Percentiles rank a stretch among this genome's conserved stretches.
These are phyloP conservation scores for Mortierella sp. DNA, from an alignment of 371 early-diverging fungal species.

Conservation along the genomic window DNA sequence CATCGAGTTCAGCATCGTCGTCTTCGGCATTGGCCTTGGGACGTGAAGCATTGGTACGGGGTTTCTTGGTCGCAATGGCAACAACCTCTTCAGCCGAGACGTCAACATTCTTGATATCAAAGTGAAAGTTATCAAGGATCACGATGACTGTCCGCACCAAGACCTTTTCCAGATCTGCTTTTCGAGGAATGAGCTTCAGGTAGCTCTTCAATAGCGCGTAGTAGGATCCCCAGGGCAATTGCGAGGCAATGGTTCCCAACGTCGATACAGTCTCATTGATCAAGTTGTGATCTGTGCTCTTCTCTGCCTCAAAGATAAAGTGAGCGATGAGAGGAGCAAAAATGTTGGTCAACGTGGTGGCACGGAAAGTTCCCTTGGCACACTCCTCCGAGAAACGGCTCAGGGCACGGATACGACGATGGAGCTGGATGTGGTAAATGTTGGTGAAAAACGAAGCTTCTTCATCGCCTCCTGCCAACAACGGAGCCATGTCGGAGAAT, in stretches of 20 bases:
- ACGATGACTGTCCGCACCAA: conserved; percentile 82
- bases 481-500: conserved; percentile 73
- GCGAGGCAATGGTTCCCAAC: conserved; percentile 72
- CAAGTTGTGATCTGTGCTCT: conserved; percentile 74
- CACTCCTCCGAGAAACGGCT: conserved; percentile 74
- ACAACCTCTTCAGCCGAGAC: conserved; percentile 50
- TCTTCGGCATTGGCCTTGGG: conserved; percentile 16
- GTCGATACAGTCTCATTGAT: conserved; percentile 83
- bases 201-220: conserved; percentile 78
- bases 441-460: conserved; percentile 83
- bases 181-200: conserved; percentile 70
- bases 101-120: conserved; percentile 73
- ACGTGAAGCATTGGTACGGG: too few relatives aligned
- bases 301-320: conserved; percentile 83
- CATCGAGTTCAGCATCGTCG: conserved; percentile 39
- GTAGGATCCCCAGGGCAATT: conserved; percentile 88
- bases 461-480: conserved; percentile 75
- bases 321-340: conserved; percentile 89
- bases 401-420: conserved; percentile 89
- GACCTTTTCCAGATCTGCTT: conserved; percentile 77
- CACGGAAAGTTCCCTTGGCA: conserved; percentile 56
- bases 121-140: conserved; percentile 91
- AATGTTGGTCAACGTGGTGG: conserved; percentile 72
- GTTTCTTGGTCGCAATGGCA: conserved; percentile 36
- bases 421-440: conserved; percentile 92